Evolutionary conservation across 805 yeast species (phyloP).

Genomic region (Ogataea allantospora): DNA sequence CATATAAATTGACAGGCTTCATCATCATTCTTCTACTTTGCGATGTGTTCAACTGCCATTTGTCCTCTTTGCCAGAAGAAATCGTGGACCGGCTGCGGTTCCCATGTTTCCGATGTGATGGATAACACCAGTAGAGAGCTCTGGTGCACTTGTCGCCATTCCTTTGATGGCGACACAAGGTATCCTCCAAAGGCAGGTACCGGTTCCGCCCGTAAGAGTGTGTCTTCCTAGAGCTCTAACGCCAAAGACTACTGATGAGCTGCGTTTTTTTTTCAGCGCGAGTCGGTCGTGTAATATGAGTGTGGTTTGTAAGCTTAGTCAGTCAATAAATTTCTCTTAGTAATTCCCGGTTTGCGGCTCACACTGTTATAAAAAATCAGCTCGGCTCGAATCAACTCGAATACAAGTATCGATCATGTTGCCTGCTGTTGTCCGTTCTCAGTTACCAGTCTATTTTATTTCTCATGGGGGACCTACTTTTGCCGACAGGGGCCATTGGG

Average conservation of each 20-base stretch:
- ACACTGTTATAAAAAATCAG: slow-evolving; percentile 9
- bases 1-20: slow-evolving; percentile 3
- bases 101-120: slow-evolving; percentile 57
- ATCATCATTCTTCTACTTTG: not conserved
- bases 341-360: slow-evolving; percentile 2
- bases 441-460: slow-evolving; percentile 58
- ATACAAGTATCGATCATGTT: too few relatives aligned
- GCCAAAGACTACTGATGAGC: not conserved
- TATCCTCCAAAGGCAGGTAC: slow-evolving; percentile 67
- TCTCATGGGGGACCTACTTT: slow-evolving; percentile 88
- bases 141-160: slow-evolving; percentile 56
- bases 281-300: slow-evolving; percentile 1
- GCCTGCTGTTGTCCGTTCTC: not conserved
- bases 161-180: slow-evolving; percentile 38
- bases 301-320: slow-evolving; percentile 11
- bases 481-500: slow-evolving; percentile 51
- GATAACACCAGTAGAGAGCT: slow-evolving; percentile 43
- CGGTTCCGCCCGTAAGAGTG: slow-evolving; percentile 46
- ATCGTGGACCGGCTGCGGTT: slow-evolving; percentile 66
- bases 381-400: too few relatives aligned
- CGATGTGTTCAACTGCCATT: slow-evolving; percentile 38
- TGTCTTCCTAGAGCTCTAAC: slow-evolving; percentile 26
- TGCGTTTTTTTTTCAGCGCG: not conserved
- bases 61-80: slow-evolving; percentile 46
- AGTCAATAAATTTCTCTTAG: slow-evolving; percentile 1